phyloP scores from a whole-genome alignment of 345 rosid species.

The Populus ilicifolia region DNA sequence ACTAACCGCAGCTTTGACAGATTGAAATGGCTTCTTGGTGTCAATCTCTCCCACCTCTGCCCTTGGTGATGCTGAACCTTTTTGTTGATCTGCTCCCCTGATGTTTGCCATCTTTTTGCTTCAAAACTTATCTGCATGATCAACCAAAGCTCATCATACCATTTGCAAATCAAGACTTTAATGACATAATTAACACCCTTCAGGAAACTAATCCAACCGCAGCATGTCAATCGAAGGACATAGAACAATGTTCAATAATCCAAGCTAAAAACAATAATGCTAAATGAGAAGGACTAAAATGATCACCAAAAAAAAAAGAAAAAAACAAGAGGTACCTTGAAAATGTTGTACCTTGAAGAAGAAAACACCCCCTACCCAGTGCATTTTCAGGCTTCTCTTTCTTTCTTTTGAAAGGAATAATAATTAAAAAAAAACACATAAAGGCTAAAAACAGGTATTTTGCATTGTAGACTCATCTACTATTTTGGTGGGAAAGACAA shows the following conservation, averaged over 20 bases:
- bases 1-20: constrained; percentile 91
- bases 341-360: background rate
- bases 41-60: constrained; percentile 93
- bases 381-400: background rate
- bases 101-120: constrained; percentile 46
- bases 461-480: background rate
- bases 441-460: background rate
- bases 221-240: background rate
- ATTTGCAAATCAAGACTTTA: background rate
- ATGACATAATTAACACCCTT: background rate
- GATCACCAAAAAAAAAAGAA: background rate
- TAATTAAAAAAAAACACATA: background rate
- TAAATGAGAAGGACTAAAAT: background rate
- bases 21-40: constrained; percentile 84
- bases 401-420: too few relatives aligned
- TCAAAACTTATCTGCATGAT: background rate
- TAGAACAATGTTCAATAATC: background rate
- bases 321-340: background rate
- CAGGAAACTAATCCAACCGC: background rate
- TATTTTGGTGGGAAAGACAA: constrained; percentile 2
- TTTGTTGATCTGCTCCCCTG: constrained; percentile 25
- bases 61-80: constrained; percentile 18
- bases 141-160: background rate
- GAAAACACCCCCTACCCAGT: background rate
- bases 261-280: background rate